phyloP scores from a whole-genome alignment of 2,329 filamentous ascomycete species.

The Hypoxylon sp. region DNA sequence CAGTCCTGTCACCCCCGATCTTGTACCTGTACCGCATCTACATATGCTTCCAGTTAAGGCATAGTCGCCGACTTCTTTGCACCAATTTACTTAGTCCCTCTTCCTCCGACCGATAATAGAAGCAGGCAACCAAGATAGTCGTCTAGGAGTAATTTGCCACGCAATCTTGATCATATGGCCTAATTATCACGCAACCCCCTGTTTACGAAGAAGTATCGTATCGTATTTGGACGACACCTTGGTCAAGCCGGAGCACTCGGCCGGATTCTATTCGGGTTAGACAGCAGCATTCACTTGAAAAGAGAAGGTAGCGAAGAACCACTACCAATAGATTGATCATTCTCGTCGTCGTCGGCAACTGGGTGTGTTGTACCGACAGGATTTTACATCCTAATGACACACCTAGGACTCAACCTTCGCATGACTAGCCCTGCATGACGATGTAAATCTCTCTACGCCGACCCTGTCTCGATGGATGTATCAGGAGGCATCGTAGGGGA shows the following conservation, averaged over 20 bases:
- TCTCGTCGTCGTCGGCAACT: slow-evolving; percentile 3
- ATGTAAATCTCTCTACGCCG: slow-evolving; percentile 9
- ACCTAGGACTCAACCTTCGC: slow-evolving; percentile 2
- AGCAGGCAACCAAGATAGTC: neutral
- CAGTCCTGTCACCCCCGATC: neutral
- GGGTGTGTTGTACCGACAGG: neutral
- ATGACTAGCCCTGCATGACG: slow-evolving; percentile 12
- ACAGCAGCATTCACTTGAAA: neutral
- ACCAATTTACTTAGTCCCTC: slow-evolving; percentile 1
- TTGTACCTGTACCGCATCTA: slow-evolving; percentile 17
- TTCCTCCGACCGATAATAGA: neutral
- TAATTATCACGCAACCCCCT: slow-evolving; percentile 14
- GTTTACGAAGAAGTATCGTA: slow-evolving; percentile 12
- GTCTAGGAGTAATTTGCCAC: slow-evolving; percentile 18
- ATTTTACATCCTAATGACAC: neutral
- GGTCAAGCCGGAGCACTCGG: slow-evolving; percentile 3
- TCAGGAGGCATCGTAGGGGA: slow-evolving; percentile 16
- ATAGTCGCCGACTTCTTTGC: neutral
- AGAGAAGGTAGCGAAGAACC: slow-evolving; percentile 12
- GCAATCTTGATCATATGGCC: slow-evolving; percentile 14
- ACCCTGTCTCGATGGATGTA: slow-evolving; percentile 26
- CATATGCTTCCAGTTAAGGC: slow-evolving; percentile 8
- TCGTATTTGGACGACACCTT: slow-evolving; percentile 10
- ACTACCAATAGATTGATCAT: neutral
- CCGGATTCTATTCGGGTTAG: neutral